Conservation (phyloP, 176 grass and related monocot genomes). For the Zea luxurians region DNA sequence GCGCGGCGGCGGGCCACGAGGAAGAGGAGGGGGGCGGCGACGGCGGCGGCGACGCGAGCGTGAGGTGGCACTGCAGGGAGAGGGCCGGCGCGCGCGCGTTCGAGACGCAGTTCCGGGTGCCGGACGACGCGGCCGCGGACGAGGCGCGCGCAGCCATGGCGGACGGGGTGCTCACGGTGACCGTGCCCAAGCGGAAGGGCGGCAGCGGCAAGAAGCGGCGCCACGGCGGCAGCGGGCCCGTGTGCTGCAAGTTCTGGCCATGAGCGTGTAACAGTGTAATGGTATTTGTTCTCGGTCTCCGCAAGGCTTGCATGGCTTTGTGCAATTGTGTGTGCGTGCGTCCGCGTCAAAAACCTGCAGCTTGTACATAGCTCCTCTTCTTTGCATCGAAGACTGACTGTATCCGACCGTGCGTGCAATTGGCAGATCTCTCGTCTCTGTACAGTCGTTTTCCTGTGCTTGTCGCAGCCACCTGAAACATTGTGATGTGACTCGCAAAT, state of each 20-base stretch:
- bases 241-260: constrained; percentile 49
- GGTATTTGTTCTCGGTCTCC: too few relatives aligned
- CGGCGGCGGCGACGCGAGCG: background rate
- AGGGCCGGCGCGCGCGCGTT: background rate
- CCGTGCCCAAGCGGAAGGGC: constrained; percentile 47
- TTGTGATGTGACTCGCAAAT: background rate
- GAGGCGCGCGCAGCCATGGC: constrained; percentile 48
- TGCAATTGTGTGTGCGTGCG: background rate
- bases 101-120: constrained; percentile 35
- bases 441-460: background rate
- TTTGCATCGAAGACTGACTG: background rate
- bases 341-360: background rate
- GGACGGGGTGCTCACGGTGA: constrained; percentile 64
- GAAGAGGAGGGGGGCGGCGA: background rate
- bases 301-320: background rate
- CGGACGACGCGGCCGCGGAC: constrained; percentile 44
- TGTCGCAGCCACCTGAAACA: too few relatives aligned
- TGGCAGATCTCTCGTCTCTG: background rate
- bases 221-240: constrained; percentile 16
- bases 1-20: background rate
- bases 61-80: constrained; percentile 49
- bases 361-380: background rate
- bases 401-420: background rate
- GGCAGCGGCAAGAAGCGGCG: constrained; percentile 28
- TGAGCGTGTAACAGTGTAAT: background rate